Conservation (phyloP, 768 basidiomycete species). For the Mycena rosella region DNA sequence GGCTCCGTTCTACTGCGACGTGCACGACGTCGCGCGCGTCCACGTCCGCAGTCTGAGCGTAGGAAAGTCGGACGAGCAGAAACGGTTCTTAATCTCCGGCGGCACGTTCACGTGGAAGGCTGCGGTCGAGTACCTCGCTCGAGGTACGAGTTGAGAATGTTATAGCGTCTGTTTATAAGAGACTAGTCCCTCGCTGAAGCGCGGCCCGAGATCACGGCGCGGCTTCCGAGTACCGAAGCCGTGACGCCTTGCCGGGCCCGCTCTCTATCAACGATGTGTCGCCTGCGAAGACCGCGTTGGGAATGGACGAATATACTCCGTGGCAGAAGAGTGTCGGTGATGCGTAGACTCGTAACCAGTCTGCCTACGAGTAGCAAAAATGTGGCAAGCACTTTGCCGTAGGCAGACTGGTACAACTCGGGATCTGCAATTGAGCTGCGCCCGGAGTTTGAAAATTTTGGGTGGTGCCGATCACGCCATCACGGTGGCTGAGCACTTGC, state of each 20-base stretch:
- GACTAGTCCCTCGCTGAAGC: constrained; percentile 35
- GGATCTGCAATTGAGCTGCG: too few relatives aligned
- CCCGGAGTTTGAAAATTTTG: too few relatives aligned
- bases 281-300: too few relatives aligned
- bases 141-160: too few relatives aligned
- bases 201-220: constrained; percentile 40
- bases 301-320: too few relatives aligned
- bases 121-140: constrained; percentile 41
- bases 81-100: constrained; percentile 43
- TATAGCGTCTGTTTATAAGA: too few relatives aligned
- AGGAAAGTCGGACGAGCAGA: constrained; percentile 4
- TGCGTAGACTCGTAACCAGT: too few relatives aligned
- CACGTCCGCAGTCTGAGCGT: constrained; percentile 43
- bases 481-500: too few relatives aligned
- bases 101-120: constrained; percentile 43
- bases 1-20: constrained; percentile 43
- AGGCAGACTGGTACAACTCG: too few relatives aligned
- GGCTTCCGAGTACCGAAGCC: constrained; percentile 23
- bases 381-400: too few relatives aligned
- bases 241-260: not conserved
- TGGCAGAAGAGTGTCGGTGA: constrained; percentile 23
- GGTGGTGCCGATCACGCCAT: too few relatives aligned
- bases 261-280: constrained; percentile 17
- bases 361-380: too few relatives aligned
- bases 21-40: constrained; percentile 48